Evolutionary conservation across 164 flowering plant species (phyloP), one percentile per base, ranked within the genome.

Genomic region (Umbilicus rupestris): DNA sequence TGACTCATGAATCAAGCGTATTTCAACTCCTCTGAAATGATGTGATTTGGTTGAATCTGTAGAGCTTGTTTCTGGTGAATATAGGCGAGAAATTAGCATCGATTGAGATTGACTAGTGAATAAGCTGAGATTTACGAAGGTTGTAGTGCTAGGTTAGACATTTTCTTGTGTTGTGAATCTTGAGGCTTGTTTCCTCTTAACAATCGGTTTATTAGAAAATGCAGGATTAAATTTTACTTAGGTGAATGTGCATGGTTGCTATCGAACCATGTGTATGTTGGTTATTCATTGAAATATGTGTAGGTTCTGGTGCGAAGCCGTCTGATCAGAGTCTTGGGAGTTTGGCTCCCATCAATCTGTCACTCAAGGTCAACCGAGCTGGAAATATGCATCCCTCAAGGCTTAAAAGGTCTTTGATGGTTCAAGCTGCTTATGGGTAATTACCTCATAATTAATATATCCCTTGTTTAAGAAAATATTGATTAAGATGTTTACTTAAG

Each of bases 391-490:
- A 63, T 35, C 29, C 68, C 60, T 68, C 76, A 46, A 39, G 69
- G 58, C 44, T 68, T 28, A 83, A 74, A 67, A 76, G 82, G 65
- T 7, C 71, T 15, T 76, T 85, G 17, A 65, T 70, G 20, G 78
- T 90, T 74, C 75, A 78, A 70, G 90, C 96, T 64, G 70, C 64
- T 14, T 81, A 81, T 47, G 73, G 85, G 85, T 86, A 73, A 39
- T 41, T 42, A 17, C 39, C 35, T 19, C 12, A 12, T 67, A 19
- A 35, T 67, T 42, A 5, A 35, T 55, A 19, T 55, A 15, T 29
- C 33, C 15, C 3, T 39, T 63, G 41, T 33, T 24, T 6, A 20
- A 22, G 12, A n/a, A n/a, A 65, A 39, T 24, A 7, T 15, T 65
- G 29, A 3, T 15, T 12, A 24, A 22, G 8, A 20, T 67, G 39